phyloP scores from a whole-genome alignment of 176 grass and related monocot species.

The Melocanna baccifera region DNA sequence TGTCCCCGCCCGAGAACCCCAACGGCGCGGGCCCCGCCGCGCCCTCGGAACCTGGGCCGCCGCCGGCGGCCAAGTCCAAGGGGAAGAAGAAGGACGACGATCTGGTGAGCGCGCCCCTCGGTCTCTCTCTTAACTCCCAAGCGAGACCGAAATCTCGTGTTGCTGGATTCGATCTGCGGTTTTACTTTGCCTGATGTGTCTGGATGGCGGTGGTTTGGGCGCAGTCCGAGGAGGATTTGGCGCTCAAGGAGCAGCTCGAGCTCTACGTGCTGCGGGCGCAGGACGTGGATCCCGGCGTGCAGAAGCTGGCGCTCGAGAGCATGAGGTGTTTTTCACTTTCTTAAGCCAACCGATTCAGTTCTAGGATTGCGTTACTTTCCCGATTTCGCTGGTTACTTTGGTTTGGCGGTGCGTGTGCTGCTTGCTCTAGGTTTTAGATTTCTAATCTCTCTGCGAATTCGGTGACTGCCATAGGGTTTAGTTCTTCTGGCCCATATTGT shows the following conservation, averaged over 20 bases:
- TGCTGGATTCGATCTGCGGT: slow-evolving; percentile 1
- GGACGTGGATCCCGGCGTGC: slow-evolving; percentile 73
- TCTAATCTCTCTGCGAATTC: not conserved
- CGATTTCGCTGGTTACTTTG: not conserved
- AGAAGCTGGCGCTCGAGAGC: slow-evolving; percentile 91
- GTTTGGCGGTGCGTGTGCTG: not conserved
- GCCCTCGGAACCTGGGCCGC: slow-evolving; percentile 34
- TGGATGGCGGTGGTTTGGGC: not conserved
- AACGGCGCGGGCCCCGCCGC: slow-evolving; percentile 25
- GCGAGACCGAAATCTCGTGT: not conserved
- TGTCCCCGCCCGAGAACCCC: slow-evolving; percentile 42
- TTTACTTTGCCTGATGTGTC: not conserved
- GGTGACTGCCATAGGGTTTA: not conserved
- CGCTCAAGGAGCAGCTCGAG: slow-evolving; percentile 89
- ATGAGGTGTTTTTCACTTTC: slow-evolving; percentile 57
- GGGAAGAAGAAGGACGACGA: slow-evolving; percentile 81
- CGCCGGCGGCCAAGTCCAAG: slow-evolving; percentile 38
- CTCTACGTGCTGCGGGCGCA: slow-evolving; percentile 82
- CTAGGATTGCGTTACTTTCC: not conserved
- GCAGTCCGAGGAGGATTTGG: slow-evolving; percentile 96
- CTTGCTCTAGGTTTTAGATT: not conserved
- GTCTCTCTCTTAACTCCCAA: not conserved
- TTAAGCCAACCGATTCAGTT: not conserved
- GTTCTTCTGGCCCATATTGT: not conserved
- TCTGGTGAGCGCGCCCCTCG: slow-evolving; percentile 41